Conservation (phyloP, 2,329 filamentous ascomycete species). For the Penicillium italicum region DNA sequence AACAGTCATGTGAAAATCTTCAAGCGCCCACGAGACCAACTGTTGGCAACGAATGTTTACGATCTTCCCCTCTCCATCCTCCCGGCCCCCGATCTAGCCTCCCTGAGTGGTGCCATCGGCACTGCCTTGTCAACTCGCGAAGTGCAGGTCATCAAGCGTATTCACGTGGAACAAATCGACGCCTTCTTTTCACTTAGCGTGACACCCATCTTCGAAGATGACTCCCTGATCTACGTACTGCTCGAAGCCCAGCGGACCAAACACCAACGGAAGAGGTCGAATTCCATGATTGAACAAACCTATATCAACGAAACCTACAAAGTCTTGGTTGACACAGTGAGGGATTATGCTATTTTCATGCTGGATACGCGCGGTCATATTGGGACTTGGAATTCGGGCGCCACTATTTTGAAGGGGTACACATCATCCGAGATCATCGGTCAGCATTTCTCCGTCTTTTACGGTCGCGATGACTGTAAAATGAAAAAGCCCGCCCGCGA, state of each 20-base stretch:
- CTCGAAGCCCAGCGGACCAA: conserved; percentile 43
- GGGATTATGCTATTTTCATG: conserved; percentile 63
- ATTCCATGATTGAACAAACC: conserved; percentile 40
- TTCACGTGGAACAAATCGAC: conserved; percentile 20
- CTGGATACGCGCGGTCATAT: conserved; percentile 55
- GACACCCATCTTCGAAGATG: conserved; percentile 44
- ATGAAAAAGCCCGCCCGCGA: conserved; percentile 52
- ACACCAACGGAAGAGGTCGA: conserved; percentile 22
- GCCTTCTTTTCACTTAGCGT: conserved; percentile 34
- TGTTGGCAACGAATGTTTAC: conserved; percentile 39
- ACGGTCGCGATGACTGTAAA: conserved; percentile 50
- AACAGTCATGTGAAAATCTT: conserved; percentile 42
- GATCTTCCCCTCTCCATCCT: conserved; percentile 36
- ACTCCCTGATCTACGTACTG: conserved; percentile 40
- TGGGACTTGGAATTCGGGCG: conserved; percentile 57
- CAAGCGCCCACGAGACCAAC: conserved; percentile 30
- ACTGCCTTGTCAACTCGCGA: conserved; percentile 36
- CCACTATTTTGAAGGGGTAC: conserved; percentile 56
- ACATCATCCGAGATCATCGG: conserved; percentile 54
- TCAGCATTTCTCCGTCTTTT: conserved; percentile 57
- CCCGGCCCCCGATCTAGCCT: conserved; percentile 36
- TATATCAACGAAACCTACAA: conserved; percentile 56
- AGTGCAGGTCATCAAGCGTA: conserved; percentile 35
- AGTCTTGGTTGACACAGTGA: conserved; percentile 60
- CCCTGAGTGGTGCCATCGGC: conserved; percentile 37